A percentile compares a stretch with the other conserved stretches of the same genome.
These are phyloP conservation scores for Aureobasidium sp. DNA, from an alignment of 2,329 filamentous ascomycete species.

Conservation along the genomic window DNA sequence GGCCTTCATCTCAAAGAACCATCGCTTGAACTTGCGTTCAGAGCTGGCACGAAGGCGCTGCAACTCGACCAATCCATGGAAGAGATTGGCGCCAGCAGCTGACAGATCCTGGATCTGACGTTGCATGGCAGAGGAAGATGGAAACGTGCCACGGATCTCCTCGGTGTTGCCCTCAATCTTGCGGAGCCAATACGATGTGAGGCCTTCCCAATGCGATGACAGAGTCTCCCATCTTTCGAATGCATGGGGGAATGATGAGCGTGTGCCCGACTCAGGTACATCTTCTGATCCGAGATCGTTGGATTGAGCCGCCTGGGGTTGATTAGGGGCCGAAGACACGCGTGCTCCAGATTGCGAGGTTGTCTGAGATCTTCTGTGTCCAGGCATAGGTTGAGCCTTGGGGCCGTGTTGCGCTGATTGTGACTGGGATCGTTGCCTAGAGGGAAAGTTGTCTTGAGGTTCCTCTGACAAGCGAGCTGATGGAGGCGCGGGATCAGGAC, in stretches of 20 bases:
- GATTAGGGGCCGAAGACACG: conserved; percentile 13
- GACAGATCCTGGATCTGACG: conserved; percentile 96
- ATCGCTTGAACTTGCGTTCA: conserved; percentile 94
- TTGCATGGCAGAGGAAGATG: conserved; percentile 77
- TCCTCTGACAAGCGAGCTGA: neutral
- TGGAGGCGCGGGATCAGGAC: neutral
- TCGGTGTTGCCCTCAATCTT: conserved; percentile 83
- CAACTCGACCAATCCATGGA: conserved; percentile 93
- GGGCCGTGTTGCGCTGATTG: neutral
- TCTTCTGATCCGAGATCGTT: neutral
- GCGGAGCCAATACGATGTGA: conserved; percentile 95
- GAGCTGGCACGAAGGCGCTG: conserved; percentile 90
- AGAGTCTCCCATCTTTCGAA: conserved; percentile 97
- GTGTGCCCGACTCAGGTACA: conserved; percentile 13
- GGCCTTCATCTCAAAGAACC: conserved; percentile 91
- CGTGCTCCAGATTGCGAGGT: conserved; percentile 1
- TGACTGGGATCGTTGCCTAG: neutral
- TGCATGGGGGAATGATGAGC: conserved; percentile 80
- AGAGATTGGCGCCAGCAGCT: conserved; percentile 90
- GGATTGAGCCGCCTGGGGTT: neutral
- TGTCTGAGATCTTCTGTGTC: neutral
- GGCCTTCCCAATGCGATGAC: conserved; percentile 94
- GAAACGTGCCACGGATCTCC: conserved; percentile 65
- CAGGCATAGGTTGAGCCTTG: neutral
- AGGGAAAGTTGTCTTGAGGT: neutral